Evolutionary conservation across 2,329 filamentous ascomycete species (phyloP), one percentile per base, ranked within the genome.

Genomic region (Beauveria varroae): DNA sequence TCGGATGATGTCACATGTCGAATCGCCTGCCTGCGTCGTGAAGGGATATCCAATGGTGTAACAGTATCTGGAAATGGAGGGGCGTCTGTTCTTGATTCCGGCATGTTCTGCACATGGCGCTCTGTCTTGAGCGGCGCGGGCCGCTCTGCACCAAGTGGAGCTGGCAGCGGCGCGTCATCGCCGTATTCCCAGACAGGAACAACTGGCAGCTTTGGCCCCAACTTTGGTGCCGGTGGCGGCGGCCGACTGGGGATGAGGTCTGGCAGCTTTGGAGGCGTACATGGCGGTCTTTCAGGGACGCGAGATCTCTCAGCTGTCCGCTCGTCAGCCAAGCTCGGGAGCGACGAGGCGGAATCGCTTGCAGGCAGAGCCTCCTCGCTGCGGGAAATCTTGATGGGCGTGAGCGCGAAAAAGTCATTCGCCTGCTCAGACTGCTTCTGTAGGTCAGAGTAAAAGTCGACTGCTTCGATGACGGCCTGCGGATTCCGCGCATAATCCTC

Each of bases 1-100:
- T 99, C 95, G 9, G 91, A 90, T 93, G 99, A 98, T 67, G 90
- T 96, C 16, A 57, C 53, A n/a, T 57, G 60, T n/a, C 54, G 60
- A 14, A 62, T 18, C 3, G 46, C 53, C 28, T 62, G 60, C 16
- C 60, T 26, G 5, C 60, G 53, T 3, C 49, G 37, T 10, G 60
- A 62, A 10, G 60, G 60, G n/a, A 62, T 18, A 8, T 55, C 24
- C 8, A 61, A 22, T 8, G 58, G 58, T 22, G 51, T 61, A 9
- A 61, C 43, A 1, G 49, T 60, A 8, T 51, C 26, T 8, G 57
- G 57, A 1, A 60, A 30, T 1, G 57, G 10, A 2, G 26, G 20
- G 9, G 18, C n/a, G 6, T 51, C 56, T 24, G 22, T 6, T 14
- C 34, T 12, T 8, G 47, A 5, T 7, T 52, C 26, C 18, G 47